These are phyloP conservation scores for Didymosphaeria variabile DNA, from an alignment of 2,329 filamentous ascomycete species.

Conservation along the genomic window DNA sequence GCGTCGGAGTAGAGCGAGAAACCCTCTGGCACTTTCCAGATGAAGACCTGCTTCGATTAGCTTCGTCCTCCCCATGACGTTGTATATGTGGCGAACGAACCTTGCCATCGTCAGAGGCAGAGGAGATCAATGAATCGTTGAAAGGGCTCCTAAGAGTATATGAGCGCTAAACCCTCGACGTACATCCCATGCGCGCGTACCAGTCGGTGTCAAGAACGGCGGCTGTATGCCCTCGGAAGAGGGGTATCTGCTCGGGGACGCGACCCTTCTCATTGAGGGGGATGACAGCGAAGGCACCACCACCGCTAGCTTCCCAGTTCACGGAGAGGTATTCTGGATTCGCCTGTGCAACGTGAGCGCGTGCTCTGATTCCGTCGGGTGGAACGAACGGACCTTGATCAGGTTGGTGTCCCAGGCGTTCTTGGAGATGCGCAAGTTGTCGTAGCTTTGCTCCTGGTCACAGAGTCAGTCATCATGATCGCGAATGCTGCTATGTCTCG, in stretches of 20 bases:
- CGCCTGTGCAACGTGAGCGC: conserved; percentile 65
- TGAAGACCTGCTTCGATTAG: conserved; percentile 69
- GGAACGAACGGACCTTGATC: conserved; percentile 76
- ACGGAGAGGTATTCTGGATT: conserved; percentile 96
- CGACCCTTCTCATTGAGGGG: conserved; percentile 89
- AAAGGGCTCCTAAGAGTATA: conserved; percentile 79
- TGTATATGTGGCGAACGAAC: conserved; percentile 46
- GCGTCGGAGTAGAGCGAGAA: conserved; percentile 86
- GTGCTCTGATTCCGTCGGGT: conserved; percentile 31
- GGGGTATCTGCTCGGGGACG: conserved; percentile 88
- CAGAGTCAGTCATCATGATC: conserved; percentile 23
- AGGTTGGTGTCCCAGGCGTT: conserved; percentile 99
- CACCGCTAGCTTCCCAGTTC: conserved; percentile 97
- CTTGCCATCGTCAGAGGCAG: conserved; percentile 95
- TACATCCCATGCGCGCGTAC: conserved; percentile 56
- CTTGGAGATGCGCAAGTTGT: conserved; percentile 94
- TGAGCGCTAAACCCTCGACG: conserved; percentile 24
- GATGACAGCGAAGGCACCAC: conserved; percentile 96
- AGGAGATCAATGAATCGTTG: conserved; percentile 91
- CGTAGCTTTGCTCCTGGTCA: conserved; percentile 88
- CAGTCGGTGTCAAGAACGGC: conserved; percentile 97
- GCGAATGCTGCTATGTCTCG: neutral
- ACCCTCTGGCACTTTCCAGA: conserved; percentile 91
- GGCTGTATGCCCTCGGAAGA: conserved; percentile 96
- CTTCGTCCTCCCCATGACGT: neutral